Evolutionary conservation across 2,329 filamentous ascomycete genomes (phyloP).

Genomic region (Botrytis deweyae): DNA sequence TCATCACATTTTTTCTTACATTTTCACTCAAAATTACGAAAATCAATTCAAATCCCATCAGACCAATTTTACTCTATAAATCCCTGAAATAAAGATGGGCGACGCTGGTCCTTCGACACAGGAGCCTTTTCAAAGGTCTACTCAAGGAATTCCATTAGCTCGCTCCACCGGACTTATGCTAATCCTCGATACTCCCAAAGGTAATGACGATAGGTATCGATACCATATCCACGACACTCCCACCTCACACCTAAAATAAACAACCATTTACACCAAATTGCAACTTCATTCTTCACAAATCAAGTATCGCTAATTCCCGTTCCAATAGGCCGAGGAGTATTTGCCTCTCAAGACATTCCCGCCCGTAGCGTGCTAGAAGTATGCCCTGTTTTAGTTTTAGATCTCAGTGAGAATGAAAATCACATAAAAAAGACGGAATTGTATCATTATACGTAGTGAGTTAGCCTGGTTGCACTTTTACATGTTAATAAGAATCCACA

Average conservation of each 20-base stretch:
- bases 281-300: not conserved
- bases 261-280: not conserved
- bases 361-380: conserved; percentile 51
- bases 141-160: conserved; percentile 39
- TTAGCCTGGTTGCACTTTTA: not conserved
- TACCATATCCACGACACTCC: not conserved
- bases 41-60: not conserved
- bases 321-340: conserved; percentile 51
- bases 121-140: not conserved
- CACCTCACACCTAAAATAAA: not conserved
- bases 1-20: not conserved
- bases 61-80: not conserved
- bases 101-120: not conserved
- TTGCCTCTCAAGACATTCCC: conserved; percentile 48
- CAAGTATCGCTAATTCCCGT: not conserved
- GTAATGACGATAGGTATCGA: conserved; percentile 35
- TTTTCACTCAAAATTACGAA: not conserved
- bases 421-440: conserved; percentile 52
- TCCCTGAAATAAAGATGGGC: not conserved
- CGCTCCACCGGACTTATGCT: conserved; percentile 46
- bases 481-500: not conserved
- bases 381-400: conserved; percentile 52
- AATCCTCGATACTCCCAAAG: conserved; percentile 51
- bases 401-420: conserved; percentile 48
- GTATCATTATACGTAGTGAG: conserved; percentile 57